A percentile compares a stretch with the other conserved stretches of the same genome.
Conservation (phyloP, 164 flowering plant genomes). For the Tinospora cordifolia region DNA sequence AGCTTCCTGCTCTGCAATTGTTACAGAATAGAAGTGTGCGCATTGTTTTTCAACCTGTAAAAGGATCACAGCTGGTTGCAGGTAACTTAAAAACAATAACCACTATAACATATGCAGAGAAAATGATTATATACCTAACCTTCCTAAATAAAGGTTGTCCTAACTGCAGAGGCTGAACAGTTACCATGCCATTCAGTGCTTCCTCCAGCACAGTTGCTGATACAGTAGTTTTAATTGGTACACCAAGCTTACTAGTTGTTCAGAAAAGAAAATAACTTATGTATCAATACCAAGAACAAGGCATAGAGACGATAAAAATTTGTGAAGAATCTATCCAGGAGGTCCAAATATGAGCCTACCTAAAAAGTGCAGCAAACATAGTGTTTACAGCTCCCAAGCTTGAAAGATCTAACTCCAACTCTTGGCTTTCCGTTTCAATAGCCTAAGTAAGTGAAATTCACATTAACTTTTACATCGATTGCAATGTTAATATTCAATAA, state of each 20-base stretch:
- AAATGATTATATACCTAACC: constrained; percentile 28
- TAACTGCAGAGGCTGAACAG: constrained; percentile 48
- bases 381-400: constrained; percentile 91
- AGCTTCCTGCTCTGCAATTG: constrained; percentile 72
- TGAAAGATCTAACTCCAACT: constrained; percentile 91
- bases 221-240: constrained; percentile 91
- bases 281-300: not conserved
- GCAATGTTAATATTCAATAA: not conserved
- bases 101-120: not conserved
- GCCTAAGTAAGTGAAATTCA: constrained; percentile 40
- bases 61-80: constrained; percentile 2
- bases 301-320: not conserved
- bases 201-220: constrained; percentile 92
- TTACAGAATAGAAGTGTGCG: constrained; percentile 88
- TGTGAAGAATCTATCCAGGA: not conserved
- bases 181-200: constrained; percentile 73
- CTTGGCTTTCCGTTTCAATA: constrained; percentile 81
- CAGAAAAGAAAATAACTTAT: constrained; percentile 4
- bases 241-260: constrained; percentile 76
- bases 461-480: not conserved
- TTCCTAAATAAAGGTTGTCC: constrained; percentile 57
- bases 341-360: constrained; percentile 29
- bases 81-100: not conserved
- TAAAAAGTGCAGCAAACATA: constrained; percentile 95
- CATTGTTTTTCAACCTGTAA: constrained; percentile 89